Base-by-base conservation (phyloP, 2,329 filamentous ascomycete species). In the Colletotrichum chrysophilum region DNA sequence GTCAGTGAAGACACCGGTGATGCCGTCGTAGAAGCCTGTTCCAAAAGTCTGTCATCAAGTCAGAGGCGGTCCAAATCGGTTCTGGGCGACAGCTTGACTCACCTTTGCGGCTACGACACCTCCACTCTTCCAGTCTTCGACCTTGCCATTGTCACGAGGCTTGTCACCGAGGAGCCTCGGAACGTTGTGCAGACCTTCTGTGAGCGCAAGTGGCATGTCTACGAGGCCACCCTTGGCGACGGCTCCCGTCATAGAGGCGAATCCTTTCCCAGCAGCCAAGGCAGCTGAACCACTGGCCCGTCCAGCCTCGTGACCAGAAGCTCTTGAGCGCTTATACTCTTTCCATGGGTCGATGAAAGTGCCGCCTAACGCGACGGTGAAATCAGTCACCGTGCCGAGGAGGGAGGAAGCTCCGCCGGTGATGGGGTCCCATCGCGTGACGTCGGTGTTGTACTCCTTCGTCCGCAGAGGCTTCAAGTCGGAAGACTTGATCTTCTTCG, bases 101-200 rank as follows among this genome's bases (percentile, higher is more conserved):
- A 77, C 75, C 75, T 82, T 84, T 2, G 80, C 82, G 2, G 80
- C 85, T 0, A 83, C 80, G 1, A 76, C 62, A 1, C 80, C 79
- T 0, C 84, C 85, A 38, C 79, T 81, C 43, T 82, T 81, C 79
- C 80, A 83, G 38, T 83, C 82, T 7, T 77, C 80, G 5, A 86
- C 80, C 4, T 80, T 76, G 1, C 81, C 81, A 58, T 85, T 79
- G 7, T 83, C 78, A 36, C 79, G 78, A 4, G 82, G 78, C 14
- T 83, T 78, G 38, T 86, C 84, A 6, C 85, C 84, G 69, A 85
- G 86, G 7, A 86, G 71, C 18, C 76, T 80, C 0, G 85, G 85
- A 2, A 83, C 77, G 5, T 80, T 80, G 30, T 81, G 80, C 14
- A 86, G 75, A 1, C 84, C 85, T 67, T 86, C 83, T 2, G 84